Conservation (phyloP, 129 eudicot species). For the Pulicaria dysenterica region DNA sequence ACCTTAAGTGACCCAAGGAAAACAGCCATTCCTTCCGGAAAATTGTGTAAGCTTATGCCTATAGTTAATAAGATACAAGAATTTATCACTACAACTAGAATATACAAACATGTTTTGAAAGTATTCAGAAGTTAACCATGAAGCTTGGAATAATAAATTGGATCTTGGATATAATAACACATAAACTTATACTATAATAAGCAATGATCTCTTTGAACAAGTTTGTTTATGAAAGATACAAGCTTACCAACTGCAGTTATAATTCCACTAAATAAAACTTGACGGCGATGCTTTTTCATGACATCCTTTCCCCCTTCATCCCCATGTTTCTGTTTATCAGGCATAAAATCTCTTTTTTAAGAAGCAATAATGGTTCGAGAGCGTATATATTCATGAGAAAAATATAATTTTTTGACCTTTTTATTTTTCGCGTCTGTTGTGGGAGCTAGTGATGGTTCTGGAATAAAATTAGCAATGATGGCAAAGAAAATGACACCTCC, state of each 20-base stretch:
- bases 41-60: slow-evolving; percentile 98
- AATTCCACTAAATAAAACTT: slow-evolving; percentile 94
- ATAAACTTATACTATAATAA: not conserved
- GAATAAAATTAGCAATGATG: slow-evolving; percentile 79
- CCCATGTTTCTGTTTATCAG: slow-evolving; percentile 56
- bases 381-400: not conserved
- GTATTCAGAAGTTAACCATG: not conserved
- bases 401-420: slow-evolving; percentile 51
- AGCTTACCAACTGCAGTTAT: slow-evolving; percentile 88
- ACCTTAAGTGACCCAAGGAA: slow-evolving; percentile 98
- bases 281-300: slow-evolving; percentile 97
- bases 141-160: slow-evolving; percentile 13
- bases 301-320: slow-evolving; percentile 75
- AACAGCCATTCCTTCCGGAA: slow-evolving; percentile 99
- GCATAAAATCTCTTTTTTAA: slow-evolving; percentile 8
- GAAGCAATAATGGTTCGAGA: slow-evolving; percentile 19
- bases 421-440: slow-evolving; percentile 57
- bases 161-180: not conserved
- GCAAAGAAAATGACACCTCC: slow-evolving; percentile 98
- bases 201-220: not conserved
- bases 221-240: not conserved
- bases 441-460: slow-evolving; percentile 92
- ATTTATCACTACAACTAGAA: slow-evolving; percentile 1
- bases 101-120: not conserved
- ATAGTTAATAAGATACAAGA: slow-evolving; percentile 24